Evolutionary conservation across 2,329 filamentous ascomycete genomes (phyloP).

Genomic region (Aspergillus japonicus): DNA sequence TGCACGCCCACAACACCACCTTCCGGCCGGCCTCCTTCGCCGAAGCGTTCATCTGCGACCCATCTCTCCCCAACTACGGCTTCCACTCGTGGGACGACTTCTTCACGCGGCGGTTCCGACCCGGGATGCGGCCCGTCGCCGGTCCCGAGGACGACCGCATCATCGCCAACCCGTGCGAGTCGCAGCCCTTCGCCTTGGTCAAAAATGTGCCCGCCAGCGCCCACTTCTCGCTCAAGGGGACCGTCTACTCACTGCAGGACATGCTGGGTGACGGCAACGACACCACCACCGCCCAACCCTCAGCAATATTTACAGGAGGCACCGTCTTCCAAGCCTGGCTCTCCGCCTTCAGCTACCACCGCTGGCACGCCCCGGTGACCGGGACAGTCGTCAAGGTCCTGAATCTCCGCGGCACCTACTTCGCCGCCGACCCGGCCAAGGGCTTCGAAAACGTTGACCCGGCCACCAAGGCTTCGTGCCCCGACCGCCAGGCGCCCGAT

Average conservation of each 20-base stretch:
- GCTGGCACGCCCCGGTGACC: constrained; percentile 66
- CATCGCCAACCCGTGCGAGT: constrained; percentile 65
- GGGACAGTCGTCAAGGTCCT: constrained; percentile 59
- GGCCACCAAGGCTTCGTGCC: constrained; percentile 24
- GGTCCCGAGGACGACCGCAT: constrained; percentile 49
- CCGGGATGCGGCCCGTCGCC: constrained; percentile 57
- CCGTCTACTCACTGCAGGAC: constrained; percentile 64
- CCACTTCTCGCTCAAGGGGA: constrained; percentile 66
- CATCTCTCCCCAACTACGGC: constrained; percentile 38
- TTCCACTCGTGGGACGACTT: constrained; percentile 69
- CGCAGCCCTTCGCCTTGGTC: constrained; percentile 54
- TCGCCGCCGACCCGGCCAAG: background rate
- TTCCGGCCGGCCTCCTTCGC: constrained; percentile 1
- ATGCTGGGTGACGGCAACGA: constrained; percentile 59
- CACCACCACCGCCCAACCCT: constrained; percentile 25
- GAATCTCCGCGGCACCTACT: constrained; percentile 54
- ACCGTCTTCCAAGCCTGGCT: constrained; percentile 71
- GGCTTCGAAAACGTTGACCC: constrained; percentile 33
- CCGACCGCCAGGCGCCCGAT: constrained; percentile 23
- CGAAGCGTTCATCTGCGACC: constrained; percentile 8
- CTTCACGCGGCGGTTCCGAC: constrained; percentile 60
- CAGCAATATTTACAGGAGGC: constrained; percentile 55
- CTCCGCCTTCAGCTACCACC: constrained; percentile 65
- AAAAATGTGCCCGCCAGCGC: constrained; percentile 56
- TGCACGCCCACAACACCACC: background rate